Base-by-base conservation (phyloP, 208 protist genomes). In the Blastocrithidia nonstop region DNA sequence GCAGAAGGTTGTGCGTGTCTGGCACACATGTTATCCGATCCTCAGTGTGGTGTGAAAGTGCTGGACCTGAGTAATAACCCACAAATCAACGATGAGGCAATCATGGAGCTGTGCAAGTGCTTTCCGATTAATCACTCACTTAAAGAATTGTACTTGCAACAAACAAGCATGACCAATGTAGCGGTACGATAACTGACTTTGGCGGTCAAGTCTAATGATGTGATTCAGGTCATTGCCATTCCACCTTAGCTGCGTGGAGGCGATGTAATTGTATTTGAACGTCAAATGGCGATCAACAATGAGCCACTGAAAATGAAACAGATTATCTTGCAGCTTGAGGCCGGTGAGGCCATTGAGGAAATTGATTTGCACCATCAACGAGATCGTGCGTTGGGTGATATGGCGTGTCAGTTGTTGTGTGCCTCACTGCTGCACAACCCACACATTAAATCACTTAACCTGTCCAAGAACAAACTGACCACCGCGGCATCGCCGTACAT, bases 391-490 rank as follows among this genome's bases (percentile, higher is more conserved):
- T 24, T 88, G 25, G 66, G 75, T 29, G 80, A 93, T 51, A 31
- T 48, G 6, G 60, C 77, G 31, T 80, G 62, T 46, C 49, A 66
- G 16, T 28, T 85, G 21, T 52, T 93, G 22, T 84, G 63, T 48
- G 32, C 44, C 4, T 56, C 60, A 20, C 45, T 93, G 16, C 4
- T 68, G 7, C 32, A 50, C 23, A 90, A 77, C 45, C 39, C 29
- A n/a, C 50, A 47, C 25, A 26, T 90, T 17, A 51, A 33, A 20
- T 56, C 49, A 35, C 21, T 88, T 15, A 63, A 85, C 29, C 24
- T 93, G 29, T 69, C 69, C 7, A 17, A 61, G 27, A 93, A 93
- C 73, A 20, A 47, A 19, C 69, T 93, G 24, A 84, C 80, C 1
- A 50, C 66, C 5, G 52, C 54, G 0, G 61, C 66, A 19, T 47